Conservation (phyloP, 352 stramenopile genomes). For the Lagenidium sp. region DNA sequence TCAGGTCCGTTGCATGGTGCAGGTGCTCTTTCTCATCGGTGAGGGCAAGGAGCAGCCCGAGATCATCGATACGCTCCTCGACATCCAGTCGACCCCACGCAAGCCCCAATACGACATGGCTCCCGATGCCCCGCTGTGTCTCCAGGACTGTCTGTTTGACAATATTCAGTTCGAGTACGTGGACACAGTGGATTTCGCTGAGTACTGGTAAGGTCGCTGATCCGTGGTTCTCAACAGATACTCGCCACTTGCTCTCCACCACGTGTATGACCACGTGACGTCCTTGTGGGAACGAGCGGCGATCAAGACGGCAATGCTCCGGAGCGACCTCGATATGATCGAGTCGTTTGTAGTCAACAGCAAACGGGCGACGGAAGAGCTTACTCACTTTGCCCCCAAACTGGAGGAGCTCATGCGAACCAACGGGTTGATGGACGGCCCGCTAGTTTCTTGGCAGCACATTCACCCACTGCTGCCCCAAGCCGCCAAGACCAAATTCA, state of each 20-base stretch:
- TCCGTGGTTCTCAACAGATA: too few relatives aligned
- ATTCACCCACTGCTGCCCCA: constrained; percentile 42
- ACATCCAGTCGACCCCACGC: constrained; percentile 84
- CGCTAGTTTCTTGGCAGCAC: constrained; percentile 35
- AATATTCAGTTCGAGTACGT: constrained; percentile 69
- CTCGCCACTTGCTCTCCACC: constrained; percentile 63
- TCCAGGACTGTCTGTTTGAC: constrained; percentile 95
- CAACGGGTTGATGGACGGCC: constrained; percentile 31
- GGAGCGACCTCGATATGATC: constrained; percentile 60
- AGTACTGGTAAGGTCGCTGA: too few relatives aligned
- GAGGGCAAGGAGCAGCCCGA: constrained; percentile 84
- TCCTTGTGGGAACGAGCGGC: constrained; percentile 77
- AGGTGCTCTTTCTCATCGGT: constrained; percentile 95
- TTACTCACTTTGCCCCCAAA: constrained; percentile 65
- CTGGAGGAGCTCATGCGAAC: constrained; percentile 72
- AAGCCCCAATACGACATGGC: constrained; percentile 95
- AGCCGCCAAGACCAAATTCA: constrained; percentile 40
- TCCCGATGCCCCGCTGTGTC: constrained; percentile 91
- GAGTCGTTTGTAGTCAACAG: constrained; percentile 32
- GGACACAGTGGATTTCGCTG: too few relatives aligned
- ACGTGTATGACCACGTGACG: constrained; percentile 74
- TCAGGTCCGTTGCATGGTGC: constrained; percentile 98
- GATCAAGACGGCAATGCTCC: constrained; percentile 62
- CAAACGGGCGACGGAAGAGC: constrained; percentile 36
- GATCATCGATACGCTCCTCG: constrained; percentile 87